Base-by-base conservation (phyloP, 2,329 filamentous ascomycete species). In the Fusarium oligoseptatum region DNA sequence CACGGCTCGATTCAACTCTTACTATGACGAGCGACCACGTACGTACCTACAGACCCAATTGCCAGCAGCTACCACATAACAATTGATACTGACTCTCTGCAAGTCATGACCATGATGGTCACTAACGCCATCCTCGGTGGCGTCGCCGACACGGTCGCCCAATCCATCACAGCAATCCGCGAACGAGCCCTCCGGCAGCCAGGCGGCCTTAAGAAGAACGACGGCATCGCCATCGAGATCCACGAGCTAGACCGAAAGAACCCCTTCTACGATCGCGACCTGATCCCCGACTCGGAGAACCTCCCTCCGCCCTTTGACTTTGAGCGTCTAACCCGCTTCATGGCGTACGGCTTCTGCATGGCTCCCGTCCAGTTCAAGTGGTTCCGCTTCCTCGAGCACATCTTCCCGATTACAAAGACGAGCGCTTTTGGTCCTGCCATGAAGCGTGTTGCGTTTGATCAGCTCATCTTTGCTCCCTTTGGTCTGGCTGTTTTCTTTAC, bases 81-180 rank as follows among this genome's bases (percentile, higher is more conserved):
- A 64, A 22, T 22, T 7, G 10, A 43, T 58, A 20, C 41, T 75
- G 24, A 43, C 37, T 10, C 22, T 68, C 4, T 41, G 61, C 81
- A 93, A 94, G 94, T 99, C 48, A 90, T 99, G 80, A 99, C 97
- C 72, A 99, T 97, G 84, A 99, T 99, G 96, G 94, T 98, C 81
- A 98, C 96, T 82, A 99, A 99, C 86, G 94, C 97, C 76, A 93
- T 98, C 66, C 91, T 99, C 68, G 95, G 95, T 85, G 97, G 97
- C 78, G 93, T 99, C 77, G 97, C 97, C 83, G 97, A 99, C 84
- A 98, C 97, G 37, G 94, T 97, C 57, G 97, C 97, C 68, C 97
- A 99, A 84, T 92, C 94, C 68, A 93, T 99, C 81, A 97, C 97
- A 4, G 91, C 95, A 22, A 90, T 98, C 70, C 92, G 94, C 68